phyloP scores from a whole-genome alignment of 257 asterid genomes.

The Solanum virginianum region DNA sequence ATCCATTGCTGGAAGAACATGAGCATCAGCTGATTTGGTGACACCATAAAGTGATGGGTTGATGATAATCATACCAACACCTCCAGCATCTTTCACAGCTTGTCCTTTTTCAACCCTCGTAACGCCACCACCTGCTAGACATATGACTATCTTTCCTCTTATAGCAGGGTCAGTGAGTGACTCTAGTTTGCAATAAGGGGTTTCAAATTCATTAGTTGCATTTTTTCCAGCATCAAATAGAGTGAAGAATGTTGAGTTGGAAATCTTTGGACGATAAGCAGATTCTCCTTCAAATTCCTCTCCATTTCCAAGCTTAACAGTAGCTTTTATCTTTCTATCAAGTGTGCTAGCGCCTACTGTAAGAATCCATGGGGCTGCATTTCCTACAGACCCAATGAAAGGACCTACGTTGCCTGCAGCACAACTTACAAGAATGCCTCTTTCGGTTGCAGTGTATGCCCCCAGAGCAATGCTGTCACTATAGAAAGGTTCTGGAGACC shows the following conservation, averaged over 20 bases:
- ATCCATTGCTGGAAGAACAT: constrained; percentile 17
- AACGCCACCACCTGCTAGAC: neutral
- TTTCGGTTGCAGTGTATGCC: constrained; percentile 28
- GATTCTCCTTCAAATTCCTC: constrained; percentile 18
- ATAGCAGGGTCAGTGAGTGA: constrained; percentile 9
- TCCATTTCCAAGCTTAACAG: constrained; percentile 21
- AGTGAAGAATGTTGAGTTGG: neutral
- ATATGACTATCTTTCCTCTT: constrained; percentile 36
- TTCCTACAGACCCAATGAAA: neutral
- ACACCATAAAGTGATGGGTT: neutral
- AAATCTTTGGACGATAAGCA: constrained; percentile 16
- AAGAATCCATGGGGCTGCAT: constrained; percentile 40
- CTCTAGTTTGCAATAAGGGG: constrained; percentile 2
- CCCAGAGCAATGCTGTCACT: constrained; percentile 15
- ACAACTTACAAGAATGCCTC: constrained; percentile 35
- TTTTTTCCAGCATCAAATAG: constrained; percentile 19
- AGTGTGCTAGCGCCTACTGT: constrained; percentile 40
- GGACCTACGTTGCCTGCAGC: constrained; percentile 28
- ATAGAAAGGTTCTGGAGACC: neutral
- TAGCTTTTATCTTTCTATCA: constrained; percentile 25
- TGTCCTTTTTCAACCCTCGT: constrained; percentile 8
- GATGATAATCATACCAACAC: constrained; percentile 34
- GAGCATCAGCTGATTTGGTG: constrained; percentile 9
- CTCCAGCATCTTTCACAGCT: constrained; percentile 26
- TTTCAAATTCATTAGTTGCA: neutral